Conservation (phyloP, 306 rosid genomes). For the Ceratonia siliqua region DNA sequence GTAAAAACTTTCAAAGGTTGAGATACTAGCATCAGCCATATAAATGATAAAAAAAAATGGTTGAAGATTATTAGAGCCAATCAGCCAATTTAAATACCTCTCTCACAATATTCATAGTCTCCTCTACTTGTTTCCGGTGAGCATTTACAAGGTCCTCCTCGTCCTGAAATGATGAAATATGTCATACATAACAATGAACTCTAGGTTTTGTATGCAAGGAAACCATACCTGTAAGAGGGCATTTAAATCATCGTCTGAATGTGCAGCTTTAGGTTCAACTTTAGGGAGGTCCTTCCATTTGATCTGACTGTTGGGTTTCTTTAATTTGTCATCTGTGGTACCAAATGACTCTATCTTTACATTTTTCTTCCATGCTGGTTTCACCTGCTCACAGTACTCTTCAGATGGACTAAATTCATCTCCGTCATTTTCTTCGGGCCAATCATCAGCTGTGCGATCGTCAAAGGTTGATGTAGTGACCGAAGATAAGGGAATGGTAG, state of each 20-base stretch:
- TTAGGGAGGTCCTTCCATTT: constrained; percentile 80
- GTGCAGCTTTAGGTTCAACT: constrained; percentile 52
- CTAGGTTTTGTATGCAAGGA: neutral
- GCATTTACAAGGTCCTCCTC: constrained; percentile 98
- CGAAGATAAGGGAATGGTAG: constrained; percentile 71
- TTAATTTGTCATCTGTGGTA: constrained; percentile 63
- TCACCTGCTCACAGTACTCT: constrained; percentile 68
- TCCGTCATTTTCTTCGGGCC: constrained; percentile 67
- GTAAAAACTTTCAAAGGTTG: constrained; percentile 6
- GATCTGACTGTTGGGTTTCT: constrained; percentile 66
- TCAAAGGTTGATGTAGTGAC: constrained; percentile 60
- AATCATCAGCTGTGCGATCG: constrained; percentile 53
- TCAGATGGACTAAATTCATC: constrained; percentile 76
- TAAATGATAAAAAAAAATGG: constrained; percentile 3
- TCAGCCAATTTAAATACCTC: constrained; percentile 63
- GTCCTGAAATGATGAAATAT: constrained; percentile 60
- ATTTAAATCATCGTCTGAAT: constrained; percentile 78
- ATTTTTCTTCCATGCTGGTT: constrained; percentile 76
- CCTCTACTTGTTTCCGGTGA: constrained; percentile 97
- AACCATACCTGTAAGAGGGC: constrained; percentile 78
- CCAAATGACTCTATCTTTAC: constrained; percentile 64
- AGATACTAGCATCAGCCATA: neutral
- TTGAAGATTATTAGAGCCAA: constrained; percentile 9
- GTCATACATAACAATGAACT: constrained; percentile 14
- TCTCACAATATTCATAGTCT: constrained; percentile 91